phyloP scores from a whole-genome alignment of 164 flowering plant species.

The Chimonanthus praecox region DNA sequence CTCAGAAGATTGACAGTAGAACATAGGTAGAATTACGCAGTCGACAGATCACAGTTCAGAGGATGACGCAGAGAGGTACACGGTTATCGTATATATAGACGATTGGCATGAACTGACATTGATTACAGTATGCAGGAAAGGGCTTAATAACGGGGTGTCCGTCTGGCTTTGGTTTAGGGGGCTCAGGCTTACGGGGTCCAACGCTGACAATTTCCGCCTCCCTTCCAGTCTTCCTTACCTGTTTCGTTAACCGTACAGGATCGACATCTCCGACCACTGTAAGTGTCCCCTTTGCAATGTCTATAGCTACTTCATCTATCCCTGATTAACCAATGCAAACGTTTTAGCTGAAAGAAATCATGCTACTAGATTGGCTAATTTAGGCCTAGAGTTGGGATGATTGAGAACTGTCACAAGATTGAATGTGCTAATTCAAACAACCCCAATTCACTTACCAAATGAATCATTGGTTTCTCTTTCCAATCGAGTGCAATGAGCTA shows the following conservation, averaged over 20 bases:
- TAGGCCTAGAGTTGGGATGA: background rate
- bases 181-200: conserved; percentile 27
- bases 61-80: conserved; percentile 12
- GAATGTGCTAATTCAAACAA: background rate
- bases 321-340: conserved; percentile 17
- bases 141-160: background rate
- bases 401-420: background rate
- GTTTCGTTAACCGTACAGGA: conserved; percentile 19
- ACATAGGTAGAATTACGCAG: no score
- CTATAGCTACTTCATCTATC: conserved; percentile 22
- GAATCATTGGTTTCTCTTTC: background rate
- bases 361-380: background rate
- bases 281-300: conserved; percentile 23
- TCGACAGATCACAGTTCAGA: background rate
- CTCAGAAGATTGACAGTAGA: no score
- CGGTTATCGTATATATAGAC: background rate
- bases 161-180: background rate
- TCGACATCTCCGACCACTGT: conserved; percentile 37
- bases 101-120: conserved; percentile 14
- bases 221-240: conserved; percentile 21
- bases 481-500: no score
- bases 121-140: conserved; percentile 10
- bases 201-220: conserved; percentile 29
- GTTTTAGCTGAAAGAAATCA: background rate
- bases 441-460: background rate